These are phyloP conservation scores for Cryptococcus sp. DNA, from an alignment of 1,284 basidiomycete genomes.

Conservation along the genomic window DNA sequence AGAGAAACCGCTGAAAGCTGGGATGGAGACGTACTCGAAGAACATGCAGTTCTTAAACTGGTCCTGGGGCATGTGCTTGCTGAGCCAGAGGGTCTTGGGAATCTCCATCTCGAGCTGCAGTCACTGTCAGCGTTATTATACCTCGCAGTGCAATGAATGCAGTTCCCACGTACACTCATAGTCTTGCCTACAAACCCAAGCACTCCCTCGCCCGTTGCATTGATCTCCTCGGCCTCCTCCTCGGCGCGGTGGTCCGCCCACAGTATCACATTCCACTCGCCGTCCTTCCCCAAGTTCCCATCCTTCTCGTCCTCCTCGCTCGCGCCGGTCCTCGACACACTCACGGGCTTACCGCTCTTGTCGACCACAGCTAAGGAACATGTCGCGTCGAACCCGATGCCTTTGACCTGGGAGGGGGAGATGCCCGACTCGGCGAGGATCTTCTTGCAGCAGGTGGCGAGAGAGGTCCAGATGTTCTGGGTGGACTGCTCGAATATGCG, in stretches of 20 bases:
- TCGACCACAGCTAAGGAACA: conserved; percentile 90
- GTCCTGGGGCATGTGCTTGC: conserved; percentile 72
- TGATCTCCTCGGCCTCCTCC: conserved; percentile 86
- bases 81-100: conserved; percentile 94
- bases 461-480: conserved; percentile 77
- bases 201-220: conserved; percentile 75
- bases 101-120: conserved; percentile 90
- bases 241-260: conserved; percentile 91
- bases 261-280: conserved; percentile 78
- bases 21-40: conserved; percentile 67
- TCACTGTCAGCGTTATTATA: neutral
- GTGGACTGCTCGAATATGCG: conserved; percentile 83
- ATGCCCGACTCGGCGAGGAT: conserved; percentile 64
- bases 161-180: conserved; percentile 74
- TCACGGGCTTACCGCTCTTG: conserved; percentile 67
- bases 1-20: neutral
- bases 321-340: conserved; percentile 60
- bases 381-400: conserved; percentile 94
- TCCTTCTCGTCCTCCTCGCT: conserved; percentile 30
- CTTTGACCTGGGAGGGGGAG: conserved; percentile 67
- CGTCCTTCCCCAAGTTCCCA: conserved; percentile 55
- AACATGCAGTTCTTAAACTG: conserved; percentile 83
- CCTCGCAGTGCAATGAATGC: neutral
- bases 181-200: conserved; percentile 93
- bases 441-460: conserved; percentile 65